Evolutionary conservation across 2,329 filamentous ascomycete genomes (phyloP), one percentile per base, ranked within the genome.

Genomic region (Pseudogymnoascus sp.): DNA sequence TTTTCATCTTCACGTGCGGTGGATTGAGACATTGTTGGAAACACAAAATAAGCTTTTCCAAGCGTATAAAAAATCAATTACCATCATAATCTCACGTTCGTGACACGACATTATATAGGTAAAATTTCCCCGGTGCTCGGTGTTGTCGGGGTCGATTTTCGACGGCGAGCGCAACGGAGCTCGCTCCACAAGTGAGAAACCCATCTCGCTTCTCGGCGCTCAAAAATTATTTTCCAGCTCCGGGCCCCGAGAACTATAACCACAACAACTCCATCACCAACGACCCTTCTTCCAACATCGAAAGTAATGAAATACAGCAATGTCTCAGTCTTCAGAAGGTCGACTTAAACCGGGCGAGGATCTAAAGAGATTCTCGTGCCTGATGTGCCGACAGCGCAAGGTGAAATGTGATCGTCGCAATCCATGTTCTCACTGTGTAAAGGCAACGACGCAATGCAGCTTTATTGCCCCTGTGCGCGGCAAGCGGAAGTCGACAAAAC

Each of bases 391-490:
- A 38, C 71, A 72, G 25, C 70, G 75, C 20, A 77, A 77, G 63
- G 71, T 77, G 60, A 77, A 72, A 59, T 79, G 77, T 63, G 73
- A 79, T 63, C 72, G 72, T 43, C 63, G 63, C 12, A 66, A 69
- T 1, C 76, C 76, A 0, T 80, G 78, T 60, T 74, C 74, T 6
- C 79, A 78, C 63, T 79, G 78, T 60, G 61, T 67, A 38, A 79
- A 75, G 62, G 69, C 75, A 1, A 64, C 67, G 16, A 67, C 67
- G 16, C 68, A 74, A 63, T 77, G 75, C 63, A 67, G 70, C 22
- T 77, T 68, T 50, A 60, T 59, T 18, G 30, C 60, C 22, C 70
- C 70, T 8, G 65, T 68, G 35, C 68, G 70, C 25, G 69, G 69
- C 4, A 71, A 69, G 64, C 67, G 69, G 38, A 69, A 65, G 61